phyloP scores from a whole-genome alignment of 148 eudicot genomes.

The Rhododendron williamsianum region DNA sequence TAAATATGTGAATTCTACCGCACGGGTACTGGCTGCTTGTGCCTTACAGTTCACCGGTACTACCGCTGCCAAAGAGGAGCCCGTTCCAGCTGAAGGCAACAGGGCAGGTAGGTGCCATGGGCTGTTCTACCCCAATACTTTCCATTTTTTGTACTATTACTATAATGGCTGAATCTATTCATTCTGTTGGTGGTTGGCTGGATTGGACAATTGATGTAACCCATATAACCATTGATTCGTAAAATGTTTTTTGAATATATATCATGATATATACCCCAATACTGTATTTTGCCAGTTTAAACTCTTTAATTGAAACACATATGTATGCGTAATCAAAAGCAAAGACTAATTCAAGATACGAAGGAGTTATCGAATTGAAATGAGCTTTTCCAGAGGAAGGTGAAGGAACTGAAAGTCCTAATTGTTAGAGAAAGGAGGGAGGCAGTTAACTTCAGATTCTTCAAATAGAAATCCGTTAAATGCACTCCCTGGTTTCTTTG shows the following conservation, averaged over 20 bases:
- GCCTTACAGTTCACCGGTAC: background rate
- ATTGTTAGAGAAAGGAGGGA: background rate
- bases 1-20: background rate
- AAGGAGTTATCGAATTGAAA: background rate
- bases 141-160: background rate
- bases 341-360: background rate
- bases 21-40: slow-evolving; percentile 15
- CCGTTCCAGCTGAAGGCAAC: background rate
- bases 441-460: background rate
- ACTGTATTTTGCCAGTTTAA: background rate
- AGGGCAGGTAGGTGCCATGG: slow-evolving; percentile 10
- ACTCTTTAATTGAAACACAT: no score
- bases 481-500: background rate
- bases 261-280: background rate
- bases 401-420: background rate
- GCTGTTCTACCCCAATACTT: background rate
- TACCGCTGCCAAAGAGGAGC: slow-evolving; percentile 7
- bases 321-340: background rate
- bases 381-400: background rate
- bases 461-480: background rate
- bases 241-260: background rate
- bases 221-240: background rate
- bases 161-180: background rate
- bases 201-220: background rate
- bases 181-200: background rate